phyloP scores from a whole-genome alignment of 202 grass and related monocot species.

The Bolboschoenoplectus hybrid region DNA sequence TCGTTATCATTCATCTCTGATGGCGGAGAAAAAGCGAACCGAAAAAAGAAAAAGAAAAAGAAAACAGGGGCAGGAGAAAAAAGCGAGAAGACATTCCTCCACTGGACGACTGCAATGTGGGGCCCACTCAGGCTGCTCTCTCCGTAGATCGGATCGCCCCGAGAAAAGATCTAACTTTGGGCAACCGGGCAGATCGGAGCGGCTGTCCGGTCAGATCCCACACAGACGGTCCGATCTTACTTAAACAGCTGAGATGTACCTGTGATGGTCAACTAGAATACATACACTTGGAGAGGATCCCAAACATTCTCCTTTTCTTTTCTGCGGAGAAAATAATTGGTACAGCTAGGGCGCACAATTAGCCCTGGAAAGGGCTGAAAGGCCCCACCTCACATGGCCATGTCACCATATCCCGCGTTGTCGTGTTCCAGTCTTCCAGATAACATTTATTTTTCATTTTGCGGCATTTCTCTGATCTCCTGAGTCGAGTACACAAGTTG shows the following conservation, averaged over 20 bases:
- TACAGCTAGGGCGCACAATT: conserved; percentile 39
- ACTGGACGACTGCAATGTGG: too few species aligned
- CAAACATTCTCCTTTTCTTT: not conserved
- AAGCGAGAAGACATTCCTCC: too few species aligned
- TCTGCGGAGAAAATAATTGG: conserved; percentile 4
- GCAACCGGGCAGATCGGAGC: not conserved
- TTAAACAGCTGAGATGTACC: not conserved
- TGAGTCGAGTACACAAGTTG: not conserved
- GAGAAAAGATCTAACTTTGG: too few species aligned
- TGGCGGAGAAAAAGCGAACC: too few species aligned
- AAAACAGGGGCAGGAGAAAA: too few species aligned
- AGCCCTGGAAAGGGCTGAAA: not conserved
- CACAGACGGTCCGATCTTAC: not conserved
- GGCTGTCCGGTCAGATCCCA: too few species aligned
- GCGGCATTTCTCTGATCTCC: not conserved
- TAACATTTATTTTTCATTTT: conserved; percentile 7
- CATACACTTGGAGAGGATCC: not conserved
- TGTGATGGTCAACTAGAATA: not conserved
- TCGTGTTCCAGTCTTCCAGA: conserved; percentile 3
- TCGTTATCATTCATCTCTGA: too few species aligned
- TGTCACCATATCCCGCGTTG: conserved; percentile 33
- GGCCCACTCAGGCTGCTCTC: too few species aligned
- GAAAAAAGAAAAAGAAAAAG: too few species aligned
- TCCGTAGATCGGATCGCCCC: too few species aligned
- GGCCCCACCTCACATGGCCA: conserved; percentile 40